These are phyloP conservation scores for Microbotryomycetes sp. DNA, from an alignment of 1,284 basidiomycete species.

Conservation along the genomic window DNA sequence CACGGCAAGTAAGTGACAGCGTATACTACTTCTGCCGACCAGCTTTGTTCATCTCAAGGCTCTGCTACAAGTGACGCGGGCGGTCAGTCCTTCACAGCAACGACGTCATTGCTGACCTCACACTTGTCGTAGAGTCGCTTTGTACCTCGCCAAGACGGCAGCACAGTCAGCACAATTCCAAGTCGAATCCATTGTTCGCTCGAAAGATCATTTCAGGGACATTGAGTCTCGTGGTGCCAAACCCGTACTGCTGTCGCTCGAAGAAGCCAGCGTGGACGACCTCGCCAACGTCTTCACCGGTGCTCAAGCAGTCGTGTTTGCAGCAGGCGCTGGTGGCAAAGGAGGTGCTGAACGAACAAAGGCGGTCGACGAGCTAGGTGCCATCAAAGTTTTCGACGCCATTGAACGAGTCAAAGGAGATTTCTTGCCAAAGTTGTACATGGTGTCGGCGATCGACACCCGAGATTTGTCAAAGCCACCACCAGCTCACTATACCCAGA, in stretches of 20 bases:
- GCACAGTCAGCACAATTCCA: slow-evolving; percentile 41
- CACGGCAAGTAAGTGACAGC: slow-evolving; percentile 48
- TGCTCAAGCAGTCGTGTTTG: slow-evolving; percentile 56
- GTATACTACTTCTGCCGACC: slow-evolving; percentile 7
- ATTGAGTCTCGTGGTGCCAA: slow-evolving; percentile 49
- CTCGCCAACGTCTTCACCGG: slow-evolving; percentile 52
- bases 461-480: slow-evolving; percentile 48
- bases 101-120: slow-evolving; percentile 3
- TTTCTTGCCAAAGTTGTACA: slow-evolving; percentile 52
- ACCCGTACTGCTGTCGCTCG: slow-evolving; percentile 57
- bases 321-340: slow-evolving; percentile 63
- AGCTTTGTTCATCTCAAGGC: too few relatives aligned
- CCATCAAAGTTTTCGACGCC: slow-evolving; percentile 61
- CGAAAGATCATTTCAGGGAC: slow-evolving; percentile 48
- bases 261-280: slow-evolving; percentile 50
- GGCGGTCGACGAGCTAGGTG: slow-evolving; percentile 63
- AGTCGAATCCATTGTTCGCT: slow-evolving; percentile 58
- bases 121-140: slow-evolving; percentile 44
- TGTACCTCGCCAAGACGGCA: slow-evolving; percentile 53
- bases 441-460: slow-evolving; percentile 62
- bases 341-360: slow-evolving; percentile 57
- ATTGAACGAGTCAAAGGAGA: slow-evolving; percentile 50
- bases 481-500: slow-evolving; percentile 55
- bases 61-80: not conserved
- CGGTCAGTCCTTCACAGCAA: not conserved